phyloP scores from a whole-genome alignment of 768 basidiomycete genomes.

The Pleurotus ostreatus region DNA sequence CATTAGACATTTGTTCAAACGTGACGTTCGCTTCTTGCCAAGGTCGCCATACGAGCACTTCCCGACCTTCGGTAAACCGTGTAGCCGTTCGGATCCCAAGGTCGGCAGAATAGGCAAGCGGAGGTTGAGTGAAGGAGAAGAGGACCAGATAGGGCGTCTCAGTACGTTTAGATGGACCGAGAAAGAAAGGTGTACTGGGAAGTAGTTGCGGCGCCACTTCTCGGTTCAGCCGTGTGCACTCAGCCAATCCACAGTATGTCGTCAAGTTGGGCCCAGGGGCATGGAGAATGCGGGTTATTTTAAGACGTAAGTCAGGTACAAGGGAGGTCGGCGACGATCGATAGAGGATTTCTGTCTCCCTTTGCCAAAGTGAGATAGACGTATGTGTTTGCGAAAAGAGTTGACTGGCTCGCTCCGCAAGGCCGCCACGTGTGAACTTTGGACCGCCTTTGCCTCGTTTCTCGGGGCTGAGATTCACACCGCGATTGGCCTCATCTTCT shows the following conservation, averaged over 20 bases:
- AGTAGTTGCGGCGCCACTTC: slow-evolving; percentile 14
- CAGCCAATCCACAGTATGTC: slow-evolving; percentile 31
- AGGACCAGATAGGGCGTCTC: slow-evolving; percentile 25
- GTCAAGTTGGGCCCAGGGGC: slow-evolving; percentile 20
- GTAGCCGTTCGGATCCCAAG: slow-evolving; percentile 27
- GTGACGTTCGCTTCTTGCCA: slow-evolving; percentile 39
- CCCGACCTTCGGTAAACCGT: slow-evolving; percentile 33
- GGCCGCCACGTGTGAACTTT: slow-evolving; percentile 48
- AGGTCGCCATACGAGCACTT: slow-evolving; percentile 45
- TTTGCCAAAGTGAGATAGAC: slow-evolving; percentile 48
- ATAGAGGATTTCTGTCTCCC: slow-evolving; percentile 38
- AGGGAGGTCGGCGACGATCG: slow-evolving; percentile 22
- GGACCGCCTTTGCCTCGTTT: slow-evolving; percentile 40
- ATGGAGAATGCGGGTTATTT: slow-evolving; percentile 39
- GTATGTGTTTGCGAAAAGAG: slow-evolving; percentile 40
- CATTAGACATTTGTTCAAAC: neutral
- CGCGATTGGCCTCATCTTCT: slow-evolving; percentile 39
- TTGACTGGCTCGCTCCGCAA: slow-evolving; percentile 47
- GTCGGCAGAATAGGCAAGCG: slow-evolving; percentile 12
- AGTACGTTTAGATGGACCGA: slow-evolving; percentile 13
- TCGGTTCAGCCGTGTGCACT: slow-evolving; percentile 31
- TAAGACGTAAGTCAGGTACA: slow-evolving; percentile 39
- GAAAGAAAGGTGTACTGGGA: slow-evolving; percentile 14
- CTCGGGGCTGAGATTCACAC: slow-evolving; percentile 55
- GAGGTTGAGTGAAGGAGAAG: slow-evolving; percentile 30